Base-by-base conservation (phyloP, 1,284 basidiomycete species). In the Tilletia walkeri region DNA sequence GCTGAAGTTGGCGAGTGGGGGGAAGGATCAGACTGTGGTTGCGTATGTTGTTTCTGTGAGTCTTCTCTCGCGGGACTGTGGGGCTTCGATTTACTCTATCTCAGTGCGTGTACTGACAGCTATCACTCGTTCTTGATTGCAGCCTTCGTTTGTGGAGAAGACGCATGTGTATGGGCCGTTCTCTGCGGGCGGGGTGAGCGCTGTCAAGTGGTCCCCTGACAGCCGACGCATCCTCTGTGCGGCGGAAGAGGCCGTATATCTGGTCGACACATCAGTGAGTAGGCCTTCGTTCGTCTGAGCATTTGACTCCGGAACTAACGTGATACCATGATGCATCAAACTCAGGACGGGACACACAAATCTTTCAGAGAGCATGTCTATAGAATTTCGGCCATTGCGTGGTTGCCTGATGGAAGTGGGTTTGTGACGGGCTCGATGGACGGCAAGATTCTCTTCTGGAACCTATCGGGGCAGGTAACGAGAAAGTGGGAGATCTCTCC, bases 391-490 rank as follows among this genome's bases (percentile, higher is more conserved):
- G 89, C 93, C 0, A 87, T 96, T 54, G 88, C 89, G 53, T 98
- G 94, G 93, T 85, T 95, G 63, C 91, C 93, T 9, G 91, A 96
- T 82, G 91, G 91, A 41, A 89, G 89, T 18, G 92, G 92, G 12
- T 98, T 98, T 83, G 88, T 97, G 73, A 96, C 93, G 4, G 91
- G 91, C 61, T 92, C 91, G 53, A 87, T 96, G 85, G 95, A 99
- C 84, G 89, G 90, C 75, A 90, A 90, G 84, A 89, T 99, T 69
- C 88, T 92, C 54, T 89, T 91, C 75, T 98, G 94, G 92, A 24
- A 89, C 87, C 73, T 85, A 89, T 71, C 86, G 87, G 63, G 88
- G 91, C 69, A 87, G 88, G 67, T 94, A 14, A 63, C 34, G 4
- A 10, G 30, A 34, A 38, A 34, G 39, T 38, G 92, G 90, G 87